phyloP scores from a whole-genome alignment of 208 protist species.

The Sergeia podlipaevii region DNA sequence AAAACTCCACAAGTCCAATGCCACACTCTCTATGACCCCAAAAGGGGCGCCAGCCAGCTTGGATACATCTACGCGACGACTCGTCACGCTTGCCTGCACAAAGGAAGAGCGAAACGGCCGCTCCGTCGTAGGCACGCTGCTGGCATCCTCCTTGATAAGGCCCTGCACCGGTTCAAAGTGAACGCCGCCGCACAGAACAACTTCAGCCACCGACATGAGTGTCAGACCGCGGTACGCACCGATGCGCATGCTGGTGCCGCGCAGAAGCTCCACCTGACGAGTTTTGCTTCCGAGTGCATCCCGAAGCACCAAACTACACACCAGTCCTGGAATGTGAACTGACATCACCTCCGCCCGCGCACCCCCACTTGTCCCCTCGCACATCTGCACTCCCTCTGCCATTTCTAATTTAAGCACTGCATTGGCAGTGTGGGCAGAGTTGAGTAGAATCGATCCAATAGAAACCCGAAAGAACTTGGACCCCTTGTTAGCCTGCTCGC shows the following conservation, averaged over 20 bases:
- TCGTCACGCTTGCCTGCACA: constrained; percentile 26
- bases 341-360: too few species aligned
- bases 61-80: constrained; percentile 16
- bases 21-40: constrained; percentile 6
- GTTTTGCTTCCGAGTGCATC: too few species aligned
- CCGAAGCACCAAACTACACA: neutral
- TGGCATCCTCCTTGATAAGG: constrained; percentile 8
- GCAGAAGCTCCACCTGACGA: neutral
- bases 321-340: neutral
- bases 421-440: too few species aligned
- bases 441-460: too few species aligned
- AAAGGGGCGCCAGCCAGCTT: constrained; percentile 15
- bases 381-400: too few species aligned
- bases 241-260: neutral
- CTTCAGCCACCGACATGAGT: neutral
- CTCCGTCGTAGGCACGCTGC: constrained; percentile 12
- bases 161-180: constrained; percentile 2
- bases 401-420: too few species aligned
- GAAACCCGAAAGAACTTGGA: too few species aligned
- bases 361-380: too few species aligned
- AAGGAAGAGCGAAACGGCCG: constrained; percentile 42
- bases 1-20: constrained; percentile 16
- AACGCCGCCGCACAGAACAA: neutral
- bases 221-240: neutral
- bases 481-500: too few species aligned